A percentile compares a stretch with the other conserved stretches of the same genome.
These are phyloP conservation scores for Moniliophthora roreri DNA, from an alignment of 1,284 basidiomycete genomes.

Conservation along the genomic window DNA sequence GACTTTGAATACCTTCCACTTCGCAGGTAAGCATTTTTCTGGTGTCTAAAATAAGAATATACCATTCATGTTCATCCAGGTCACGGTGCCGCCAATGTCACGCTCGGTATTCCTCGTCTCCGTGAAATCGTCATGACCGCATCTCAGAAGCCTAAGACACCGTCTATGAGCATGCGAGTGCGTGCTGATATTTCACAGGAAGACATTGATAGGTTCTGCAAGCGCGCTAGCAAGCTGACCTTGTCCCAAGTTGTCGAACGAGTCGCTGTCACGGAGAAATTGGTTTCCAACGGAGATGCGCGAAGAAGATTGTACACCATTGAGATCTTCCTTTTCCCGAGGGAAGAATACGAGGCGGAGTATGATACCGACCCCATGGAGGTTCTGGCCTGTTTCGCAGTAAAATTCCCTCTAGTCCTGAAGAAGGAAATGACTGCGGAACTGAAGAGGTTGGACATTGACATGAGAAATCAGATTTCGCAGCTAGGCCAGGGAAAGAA, in stretches of 20 bases:
- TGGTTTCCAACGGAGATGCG: constrained; percentile 66
- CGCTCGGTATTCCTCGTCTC: constrained; percentile 97
- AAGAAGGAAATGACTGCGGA: constrained; percentile 88
- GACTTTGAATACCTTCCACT: constrained; percentile 99
- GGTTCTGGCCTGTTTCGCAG: constrained; percentile 74
- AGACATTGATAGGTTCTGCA: constrained; percentile 83
- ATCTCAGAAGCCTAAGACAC: constrained; percentile 94
- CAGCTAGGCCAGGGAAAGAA: constrained; percentile 83
- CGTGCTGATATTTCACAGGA: constrained; percentile 50
- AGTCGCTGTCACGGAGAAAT: constrained; percentile 81
- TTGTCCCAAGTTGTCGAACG: constrained; percentile 90
- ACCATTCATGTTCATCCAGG: constrained; percentile 44
- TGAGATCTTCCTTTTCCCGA: constrained; percentile 85
- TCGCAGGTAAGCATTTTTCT: constrained; percentile 67
- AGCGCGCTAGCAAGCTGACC: constrained; percentile 83
- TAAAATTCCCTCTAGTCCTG: constrained; percentile 80
- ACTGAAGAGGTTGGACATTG: constrained; percentile 84
- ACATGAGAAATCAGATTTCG: constrained; percentile 78
- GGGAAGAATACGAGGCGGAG: constrained; percentile 82
- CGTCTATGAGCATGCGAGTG: constrained; percentile 94
- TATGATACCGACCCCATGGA: constrained; percentile 80
- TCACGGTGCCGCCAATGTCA: constrained; percentile 99
- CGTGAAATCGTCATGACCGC: constrained; percentile 99
- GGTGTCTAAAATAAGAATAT: not conserved
- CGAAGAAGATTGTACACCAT: constrained; percentile 86